A percentile compares a stretch with the other conserved stretches of the same genome.
phyloP scores from a whole-genome alignment of 352 stramenopile species.

The Pythium aristosporum region DNA sequence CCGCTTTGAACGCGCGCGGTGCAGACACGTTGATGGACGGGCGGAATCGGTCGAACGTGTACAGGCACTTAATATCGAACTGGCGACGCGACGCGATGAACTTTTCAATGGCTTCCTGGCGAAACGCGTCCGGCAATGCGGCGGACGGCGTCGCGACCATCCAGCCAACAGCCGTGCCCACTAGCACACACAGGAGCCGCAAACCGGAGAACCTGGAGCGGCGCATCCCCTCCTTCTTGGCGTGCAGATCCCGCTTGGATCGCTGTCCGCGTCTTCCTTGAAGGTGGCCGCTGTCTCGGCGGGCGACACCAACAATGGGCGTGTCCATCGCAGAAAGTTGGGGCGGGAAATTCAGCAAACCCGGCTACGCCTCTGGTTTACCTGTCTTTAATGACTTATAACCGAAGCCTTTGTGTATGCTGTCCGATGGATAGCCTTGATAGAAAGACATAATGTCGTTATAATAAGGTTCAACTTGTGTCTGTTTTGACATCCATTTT shows the following conservation, averaged over 20 bases:
- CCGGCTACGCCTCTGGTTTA: background rate
- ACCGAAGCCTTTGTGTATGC: no score
- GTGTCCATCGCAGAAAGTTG: background rate
- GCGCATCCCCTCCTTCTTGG: background rate
- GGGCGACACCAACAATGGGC: background rate
- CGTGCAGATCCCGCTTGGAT: background rate
- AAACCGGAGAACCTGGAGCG: background rate
- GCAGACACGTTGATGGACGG: conserved; percentile 8
- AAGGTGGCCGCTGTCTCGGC: background rate
- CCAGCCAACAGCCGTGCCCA: background rate
- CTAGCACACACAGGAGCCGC: background rate
- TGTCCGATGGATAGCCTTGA: background rate
- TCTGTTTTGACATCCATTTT: conserved; percentile 11
- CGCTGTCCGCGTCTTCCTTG: background rate
- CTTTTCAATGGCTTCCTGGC: conserved; percentile 16
- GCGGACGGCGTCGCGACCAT: background rate
- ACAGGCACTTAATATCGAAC: conserved; percentile 34
- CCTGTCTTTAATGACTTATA: background rate
- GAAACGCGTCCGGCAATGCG: background rate
- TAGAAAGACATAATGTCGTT: background rate
- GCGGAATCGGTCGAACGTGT: conserved; percentile 36
- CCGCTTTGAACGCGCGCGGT: background rate
- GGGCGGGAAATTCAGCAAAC: background rate
- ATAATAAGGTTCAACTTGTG: conserved; percentile 11
- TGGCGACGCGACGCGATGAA: conserved; percentile 22